phyloP scores from a whole-genome alignment of 306 rosid genomes.

The Oemleria cerasiformis region DNA sequence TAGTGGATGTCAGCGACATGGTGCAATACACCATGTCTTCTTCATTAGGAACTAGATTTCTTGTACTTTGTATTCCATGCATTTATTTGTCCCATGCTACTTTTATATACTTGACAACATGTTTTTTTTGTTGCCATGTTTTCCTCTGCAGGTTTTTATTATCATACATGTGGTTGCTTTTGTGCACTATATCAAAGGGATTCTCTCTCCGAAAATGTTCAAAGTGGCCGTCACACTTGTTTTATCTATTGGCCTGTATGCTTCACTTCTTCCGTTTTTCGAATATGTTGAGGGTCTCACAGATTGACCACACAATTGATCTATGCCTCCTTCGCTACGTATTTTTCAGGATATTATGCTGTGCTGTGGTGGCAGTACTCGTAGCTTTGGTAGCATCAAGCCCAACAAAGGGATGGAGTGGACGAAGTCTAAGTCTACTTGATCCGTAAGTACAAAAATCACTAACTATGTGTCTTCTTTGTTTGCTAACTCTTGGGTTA shows the following conservation, averaged over 20 bases:
- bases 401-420: constrained; percentile 99
- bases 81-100: not conserved
- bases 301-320: constrained; percentile 26
- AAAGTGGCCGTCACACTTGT: constrained; percentile 85
- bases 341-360: constrained; percentile 70
- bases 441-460: constrained; percentile 75
- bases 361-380: constrained; percentile 71
- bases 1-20: not conserved
- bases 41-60: not conserved
- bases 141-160: constrained; percentile 74
- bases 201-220: constrained; percentile 89
- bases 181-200: constrained; percentile 88
- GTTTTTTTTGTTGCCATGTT: constrained; percentile 19
- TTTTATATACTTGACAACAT: constrained; percentile 4
- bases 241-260: constrained; percentile 84
- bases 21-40: not conserved
- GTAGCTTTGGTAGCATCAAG: constrained; percentile 94
- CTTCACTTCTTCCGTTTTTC: constrained; percentile 26
- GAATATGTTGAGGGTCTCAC: constrained; percentile 16
- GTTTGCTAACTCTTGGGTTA: constrained; percentile 19
- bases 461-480: constrained; percentile 17
- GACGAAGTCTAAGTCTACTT: constrained; percentile 91
- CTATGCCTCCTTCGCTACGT: constrained; percentile 22
- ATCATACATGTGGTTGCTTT: constrained; percentile 95
- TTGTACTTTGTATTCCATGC: not conserved